Evolutionary conservation across 192 early-diverging fungal species (phyloP).

Genomic region (Nowakowskiella sp.): DNA sequence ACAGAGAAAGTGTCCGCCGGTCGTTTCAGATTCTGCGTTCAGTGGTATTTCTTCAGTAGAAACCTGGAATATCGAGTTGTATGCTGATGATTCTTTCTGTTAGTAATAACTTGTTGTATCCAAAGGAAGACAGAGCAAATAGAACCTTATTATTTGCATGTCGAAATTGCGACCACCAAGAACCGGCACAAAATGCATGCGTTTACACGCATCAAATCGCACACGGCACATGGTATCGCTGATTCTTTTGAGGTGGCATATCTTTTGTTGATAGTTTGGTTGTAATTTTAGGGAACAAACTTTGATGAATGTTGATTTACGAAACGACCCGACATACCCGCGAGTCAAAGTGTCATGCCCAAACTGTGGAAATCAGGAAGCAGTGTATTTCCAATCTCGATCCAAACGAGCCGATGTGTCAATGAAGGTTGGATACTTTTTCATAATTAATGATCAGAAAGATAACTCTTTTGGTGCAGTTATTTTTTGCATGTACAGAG

Average conservation of each 20-base stretch:
- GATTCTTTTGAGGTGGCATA: background rate
- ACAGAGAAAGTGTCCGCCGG: too few species aligned
- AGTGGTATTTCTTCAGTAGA: too few species aligned
- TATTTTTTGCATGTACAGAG: too few species aligned
- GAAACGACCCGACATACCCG: slow-evolving; percentile 45
- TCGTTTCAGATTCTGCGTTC: too few species aligned
- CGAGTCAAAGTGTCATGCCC: slow-evolving; percentile 28
- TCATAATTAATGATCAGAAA: too few species aligned
- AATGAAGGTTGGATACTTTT: slow-evolving; percentile 34
- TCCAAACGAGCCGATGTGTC: slow-evolving; percentile 35
- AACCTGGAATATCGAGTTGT: too few species aligned
- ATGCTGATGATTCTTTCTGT: background rate
- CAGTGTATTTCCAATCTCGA: slow-evolving; percentile 37
- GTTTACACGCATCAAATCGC: slow-evolving; percentile 40
- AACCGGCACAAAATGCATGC: slow-evolving; percentile 21
- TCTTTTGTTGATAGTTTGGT: background rate
- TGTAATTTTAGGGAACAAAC: slow-evolving; percentile 31
- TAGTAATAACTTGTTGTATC: slow-evolving; percentile 45
- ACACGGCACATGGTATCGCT: slow-evolving; percentile 13
- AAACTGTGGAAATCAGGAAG: slow-evolving; percentile 30
- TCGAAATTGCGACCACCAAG: slow-evolving; percentile 42
- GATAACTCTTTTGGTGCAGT: too few species aligned
- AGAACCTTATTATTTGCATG: slow-evolving; percentile 36
- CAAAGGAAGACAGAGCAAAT: slow-evolving; percentile 37
- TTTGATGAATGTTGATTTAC: slow-evolving; percentile 30